Base-by-base conservation (phyloP, 208 protist genomes). In the Herpetomonas muscarum region DNA sequence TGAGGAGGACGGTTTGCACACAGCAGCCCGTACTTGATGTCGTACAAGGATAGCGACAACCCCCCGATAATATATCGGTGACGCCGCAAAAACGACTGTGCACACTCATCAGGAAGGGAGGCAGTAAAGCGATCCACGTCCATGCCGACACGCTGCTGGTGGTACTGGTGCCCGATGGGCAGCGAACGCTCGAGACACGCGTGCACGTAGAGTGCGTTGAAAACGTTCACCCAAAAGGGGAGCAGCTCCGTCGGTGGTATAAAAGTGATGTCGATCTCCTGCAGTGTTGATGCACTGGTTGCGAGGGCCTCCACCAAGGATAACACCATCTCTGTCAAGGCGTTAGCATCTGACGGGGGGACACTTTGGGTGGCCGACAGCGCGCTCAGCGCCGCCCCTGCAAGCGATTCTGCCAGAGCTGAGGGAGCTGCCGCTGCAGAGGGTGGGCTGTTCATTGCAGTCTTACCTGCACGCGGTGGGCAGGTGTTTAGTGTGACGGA, bases 11-110 rank as follows among this genome's bases (percentile, higher is more conserved):
- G 60, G 53, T 87, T 81, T 12, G 79, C 70, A 32, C 79, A 61
- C 10, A 89, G 64, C 34, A 92, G 74, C 46, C 76, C 79, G 63
- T 87, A 70, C 58, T 92, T 92, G 48, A 92, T 76, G 32, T 82
- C 81, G 25, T 32, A 67, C 12, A 88, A 62, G 3, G 76, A 70
- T 12, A 69, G 56, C 15, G 34, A 22, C 13, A 15, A 19, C 64
- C 13, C 64, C 52, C 19, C 85, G 50, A 92, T 76, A 7, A 64
- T 44, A 36, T 88, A 85, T 3, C 67, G 65, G 64, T 87, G 75
- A 15, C 41, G 51, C 52, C 70, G 63, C 56, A 85, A 78, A 48
- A 87, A 88, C 30, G 61, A 26, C 10, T 24, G 9, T 19, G 19
- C 2, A 51, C 30, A 17, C 45, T 61, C 34, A 21, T 46, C 41